These are phyloP conservation scores for Suhomyces panamericanus DNA, from an alignment of 1,139 yeast species.

Conservation along the genomic window DNA sequence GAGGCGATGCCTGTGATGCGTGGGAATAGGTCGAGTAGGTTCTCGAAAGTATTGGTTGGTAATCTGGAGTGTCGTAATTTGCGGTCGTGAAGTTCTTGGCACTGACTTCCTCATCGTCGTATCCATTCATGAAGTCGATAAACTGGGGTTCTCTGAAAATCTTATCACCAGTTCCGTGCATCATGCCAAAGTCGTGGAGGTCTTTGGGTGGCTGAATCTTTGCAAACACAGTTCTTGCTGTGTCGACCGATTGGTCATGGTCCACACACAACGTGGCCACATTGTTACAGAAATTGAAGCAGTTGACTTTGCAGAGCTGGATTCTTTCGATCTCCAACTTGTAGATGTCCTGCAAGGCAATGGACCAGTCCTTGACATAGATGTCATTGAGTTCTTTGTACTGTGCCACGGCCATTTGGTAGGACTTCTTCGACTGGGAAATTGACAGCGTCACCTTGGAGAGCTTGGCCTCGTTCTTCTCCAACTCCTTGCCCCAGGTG, in stretches of 20 bases:
- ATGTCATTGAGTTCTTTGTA: conserved; percentile 67
- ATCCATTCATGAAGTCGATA: conserved; percentile 43
- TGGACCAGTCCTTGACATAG: conserved; percentile 81
- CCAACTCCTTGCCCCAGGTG: conserved; percentile 77
- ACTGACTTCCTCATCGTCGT: conserved; percentile 23
- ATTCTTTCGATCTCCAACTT: conserved; percentile 77
- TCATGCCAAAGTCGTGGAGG: conserved; percentile 53
- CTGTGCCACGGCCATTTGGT: conserved; percentile 57
- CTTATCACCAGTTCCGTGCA: conserved; percentile 66
- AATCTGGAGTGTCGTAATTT: conserved; percentile 38
- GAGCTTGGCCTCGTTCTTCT: conserved; percentile 62
- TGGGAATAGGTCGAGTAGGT: conserved; percentile 31
- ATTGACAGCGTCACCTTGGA: conserved; percentile 54
- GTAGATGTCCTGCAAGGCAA: conserved; percentile 68
- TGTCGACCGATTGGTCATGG: conserved; percentile 74
- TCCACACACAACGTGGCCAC: conserved; percentile 76
- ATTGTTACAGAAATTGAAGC: conserved; percentile 82
- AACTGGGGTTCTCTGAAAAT: conserved; percentile 56
- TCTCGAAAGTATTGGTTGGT: conserved; percentile 33
- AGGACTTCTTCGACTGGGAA: conserved; percentile 52
- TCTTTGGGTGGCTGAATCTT: conserved; percentile 65
- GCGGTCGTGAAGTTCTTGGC: conserved; percentile 26
- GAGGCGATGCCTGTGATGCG: conserved; percentile 10
- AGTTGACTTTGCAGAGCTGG: conserved; percentile 68
- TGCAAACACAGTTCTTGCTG: conserved; percentile 66